Percentiles rank a stretch among this genome's conserved stretches.
phyloP scores from a whole-genome alignment of 108 stramenopile species.

The Cyclotella cryptica region DNA sequence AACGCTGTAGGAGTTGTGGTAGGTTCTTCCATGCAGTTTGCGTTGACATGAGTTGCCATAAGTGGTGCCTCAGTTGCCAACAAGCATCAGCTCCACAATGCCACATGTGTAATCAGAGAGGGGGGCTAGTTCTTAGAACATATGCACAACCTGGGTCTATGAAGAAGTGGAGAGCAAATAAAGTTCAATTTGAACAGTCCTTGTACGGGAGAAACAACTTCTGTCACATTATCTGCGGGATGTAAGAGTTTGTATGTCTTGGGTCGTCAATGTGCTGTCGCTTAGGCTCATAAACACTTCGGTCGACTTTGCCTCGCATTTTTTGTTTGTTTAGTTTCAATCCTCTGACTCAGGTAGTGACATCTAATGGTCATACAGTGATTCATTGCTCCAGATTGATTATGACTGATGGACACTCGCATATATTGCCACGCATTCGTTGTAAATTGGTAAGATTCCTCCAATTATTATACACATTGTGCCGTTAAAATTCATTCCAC shows the following conservation, averaged over 20 bases:
- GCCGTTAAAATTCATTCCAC: too few relatives aligned
- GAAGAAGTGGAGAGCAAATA: conserved; percentile 60
- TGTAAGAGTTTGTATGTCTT: conserved; percentile 63
- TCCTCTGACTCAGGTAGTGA: conserved; percentile 55
- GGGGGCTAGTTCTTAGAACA: conserved; percentile 64
- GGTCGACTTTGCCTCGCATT: too few relatives aligned
- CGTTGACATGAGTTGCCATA: conserved; percentile 30
- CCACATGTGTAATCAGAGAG: conserved; percentile 68
- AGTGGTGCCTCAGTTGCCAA: conserved; percentile 61
- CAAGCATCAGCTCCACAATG: conserved; percentile 63
- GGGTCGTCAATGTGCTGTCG: neutral
- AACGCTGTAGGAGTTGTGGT: conserved; percentile 61
- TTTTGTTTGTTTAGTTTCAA: conserved; percentile 20
- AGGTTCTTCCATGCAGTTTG: conserved; percentile 64
- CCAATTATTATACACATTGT: too few relatives aligned
- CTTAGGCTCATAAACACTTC: too few relatives aligned
- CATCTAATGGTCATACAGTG: conserved; percentile 19
- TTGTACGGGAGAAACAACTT: conserved; percentile 66
- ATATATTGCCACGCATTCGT: conserved; percentile 39
- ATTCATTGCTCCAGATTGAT: conserved; percentile 66
- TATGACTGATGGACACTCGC: conserved; percentile 69
- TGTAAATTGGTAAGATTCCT: neutral
- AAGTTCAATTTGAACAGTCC: conserved; percentile 52
- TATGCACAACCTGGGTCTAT: conserved; percentile 62
- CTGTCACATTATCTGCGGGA: conserved; percentile 72